A percentile compares a stretch with the other conserved stretches of the same genome.
Conservation (phyloP, 1,139 yeast genomes). For the Schwanniomyces etchellsii region DNA sequence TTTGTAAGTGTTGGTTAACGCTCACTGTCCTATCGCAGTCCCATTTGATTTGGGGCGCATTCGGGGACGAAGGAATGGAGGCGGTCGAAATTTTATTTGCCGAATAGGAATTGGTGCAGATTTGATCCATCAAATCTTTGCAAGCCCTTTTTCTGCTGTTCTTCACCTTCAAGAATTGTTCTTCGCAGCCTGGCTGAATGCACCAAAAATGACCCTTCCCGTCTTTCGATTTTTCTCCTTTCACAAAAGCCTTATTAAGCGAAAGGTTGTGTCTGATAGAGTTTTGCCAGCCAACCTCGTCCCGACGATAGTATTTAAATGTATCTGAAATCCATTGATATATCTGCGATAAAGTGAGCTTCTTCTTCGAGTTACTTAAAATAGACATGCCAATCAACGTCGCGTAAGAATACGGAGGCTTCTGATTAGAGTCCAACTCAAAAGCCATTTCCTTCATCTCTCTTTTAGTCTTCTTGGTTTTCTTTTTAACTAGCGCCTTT, state of each 20-base stretch:
- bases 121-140: constrained; percentile 44
- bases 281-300: constrained; percentile 93
- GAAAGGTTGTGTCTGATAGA: constrained; percentile 84
- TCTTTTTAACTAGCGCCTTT: constrained; percentile 15
- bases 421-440: constrained; percentile 43
- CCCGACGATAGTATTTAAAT: constrained; percentile 74
- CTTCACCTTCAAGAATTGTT: constrained; percentile 69
- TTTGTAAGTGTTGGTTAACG: not conserved
- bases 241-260: constrained; percentile 79
- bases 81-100: constrained; percentile 14
- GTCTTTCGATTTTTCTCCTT: constrained; percentile 87
- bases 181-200: constrained; percentile 76
- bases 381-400: constrained; percentile 93
- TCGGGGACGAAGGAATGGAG: constrained; percentile 33
- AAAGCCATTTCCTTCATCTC: constrained; percentile 25
- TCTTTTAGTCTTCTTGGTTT: constrained; percentile 20
- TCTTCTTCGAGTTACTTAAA: constrained; percentile 71
- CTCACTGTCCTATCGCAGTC: too few species aligned
- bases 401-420: constrained; percentile 95
- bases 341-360: constrained; percentile 83
- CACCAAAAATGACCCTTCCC: constrained; percentile 99
- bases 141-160: constrained; percentile 41
- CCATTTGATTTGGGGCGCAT: constrained; percentile 12
- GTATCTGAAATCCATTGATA: constrained; percentile 90
- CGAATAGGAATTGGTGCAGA: constrained; percentile 8